Conservation (phyloP, 106 monocot species). For the Acorus calamus region DNA sequence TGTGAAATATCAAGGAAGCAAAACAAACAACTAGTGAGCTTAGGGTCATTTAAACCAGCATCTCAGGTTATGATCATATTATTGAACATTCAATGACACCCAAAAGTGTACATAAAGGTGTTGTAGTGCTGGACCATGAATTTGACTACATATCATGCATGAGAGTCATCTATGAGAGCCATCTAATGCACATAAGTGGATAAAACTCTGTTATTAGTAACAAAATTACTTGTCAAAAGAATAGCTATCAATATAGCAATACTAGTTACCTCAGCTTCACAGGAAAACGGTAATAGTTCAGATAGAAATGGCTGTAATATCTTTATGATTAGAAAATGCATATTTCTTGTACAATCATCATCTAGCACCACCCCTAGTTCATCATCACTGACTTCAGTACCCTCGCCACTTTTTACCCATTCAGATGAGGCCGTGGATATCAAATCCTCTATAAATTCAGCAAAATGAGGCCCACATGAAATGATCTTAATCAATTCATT, state of each 20-base stretch:
- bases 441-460: conserved; percentile 42
- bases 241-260: neutral
- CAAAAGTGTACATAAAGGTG: no score
- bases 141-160: no score
- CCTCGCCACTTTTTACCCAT: conserved; percentile 11
- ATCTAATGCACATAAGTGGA: no score
- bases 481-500: conserved; percentile 48
- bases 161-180: no score
- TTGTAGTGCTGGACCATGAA: no score
- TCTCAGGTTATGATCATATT: no score
- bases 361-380: conserved; percentile 11
- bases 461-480: conserved; percentile 13
- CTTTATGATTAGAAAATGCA: conserved; percentile 38
- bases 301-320: conserved; percentile 44
- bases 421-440: conserved; percentile 18
- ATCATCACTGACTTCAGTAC: conserved; percentile 8
- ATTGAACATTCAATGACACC: no score
- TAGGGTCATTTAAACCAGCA: no score
- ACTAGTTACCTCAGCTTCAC: conserved; percentile 64
- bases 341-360: conserved; percentile 9
- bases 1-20: neutral
- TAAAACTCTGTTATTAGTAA: no score
- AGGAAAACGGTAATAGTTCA: conserved; percentile 25
- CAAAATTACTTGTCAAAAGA: no score
- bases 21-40: neutral